These are phyloP conservation scores for Zymoseptoria pseudotritici DNA, from an alignment of 2,329 filamentous ascomycete species.

Conservation along the genomic window DNA sequence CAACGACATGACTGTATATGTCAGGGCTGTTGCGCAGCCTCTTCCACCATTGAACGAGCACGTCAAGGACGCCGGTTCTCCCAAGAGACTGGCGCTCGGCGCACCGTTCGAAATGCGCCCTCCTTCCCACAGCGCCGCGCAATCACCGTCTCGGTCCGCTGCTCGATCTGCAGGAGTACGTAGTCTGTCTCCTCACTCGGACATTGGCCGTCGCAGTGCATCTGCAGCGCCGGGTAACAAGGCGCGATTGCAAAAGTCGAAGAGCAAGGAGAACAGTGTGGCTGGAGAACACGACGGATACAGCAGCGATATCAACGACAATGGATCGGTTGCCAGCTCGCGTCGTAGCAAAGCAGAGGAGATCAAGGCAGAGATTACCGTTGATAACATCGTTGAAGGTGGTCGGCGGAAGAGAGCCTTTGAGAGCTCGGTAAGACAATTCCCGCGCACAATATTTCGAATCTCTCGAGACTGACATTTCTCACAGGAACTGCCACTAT, in stretches of 20 bases:
- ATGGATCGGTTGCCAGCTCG: conserved; percentile 62
- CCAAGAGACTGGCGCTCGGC: conserved; percentile 51
- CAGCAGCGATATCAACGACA: conserved; percentile 78
- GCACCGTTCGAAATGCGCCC: conserved; percentile 59
- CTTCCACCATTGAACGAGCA: conserved; percentile 14
- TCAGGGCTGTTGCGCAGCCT: conserved; percentile 46
- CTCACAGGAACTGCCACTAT: conserved; percentile 80
- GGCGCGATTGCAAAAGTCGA: conserved; percentile 48
- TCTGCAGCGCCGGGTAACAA: conserved; percentile 59
- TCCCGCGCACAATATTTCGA: background rate
- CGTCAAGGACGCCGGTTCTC: conserved; percentile 31
- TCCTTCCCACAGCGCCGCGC: conserved; percentile 51
- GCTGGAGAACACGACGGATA: conserved; percentile 62
- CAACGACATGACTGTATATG: conserved; percentile 88
- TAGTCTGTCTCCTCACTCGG: conserved; percentile 66
- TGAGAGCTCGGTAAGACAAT: conserved; percentile 86
- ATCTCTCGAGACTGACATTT: conserved; percentile 6
- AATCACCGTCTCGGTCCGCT: conserved; percentile 58
- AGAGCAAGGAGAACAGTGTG: conserved; percentile 46
- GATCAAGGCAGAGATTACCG: conserved; percentile 91
- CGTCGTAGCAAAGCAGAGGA: conserved; percentile 74
- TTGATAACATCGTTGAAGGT: conserved; percentile 97
- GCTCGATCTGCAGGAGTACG: conserved; percentile 67
- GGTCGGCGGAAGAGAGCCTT: conserved; percentile 86
- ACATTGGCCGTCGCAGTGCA: conserved; percentile 65